These are phyloP conservation scores for Pisolithus marmoratus DNA, from an alignment of 768 basidiomycete species.

Conservation along the genomic window DNA sequence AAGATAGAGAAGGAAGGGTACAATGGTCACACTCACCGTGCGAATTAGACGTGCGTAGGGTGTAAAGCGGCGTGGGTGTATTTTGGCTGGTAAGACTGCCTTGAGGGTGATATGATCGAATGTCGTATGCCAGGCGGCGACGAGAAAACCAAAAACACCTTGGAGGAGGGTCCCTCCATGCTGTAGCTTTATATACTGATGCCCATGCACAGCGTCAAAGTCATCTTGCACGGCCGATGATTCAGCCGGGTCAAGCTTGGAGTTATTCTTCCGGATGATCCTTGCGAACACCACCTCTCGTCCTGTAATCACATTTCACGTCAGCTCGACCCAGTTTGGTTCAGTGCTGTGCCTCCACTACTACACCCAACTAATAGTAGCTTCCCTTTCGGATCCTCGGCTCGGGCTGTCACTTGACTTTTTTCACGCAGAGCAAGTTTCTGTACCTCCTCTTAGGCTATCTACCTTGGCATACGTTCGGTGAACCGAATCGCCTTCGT, in stretches of 20 bases:
- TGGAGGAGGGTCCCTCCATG: neutral
- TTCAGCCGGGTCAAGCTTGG: neutral
- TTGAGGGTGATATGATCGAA: neutral
- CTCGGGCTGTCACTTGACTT: neutral
- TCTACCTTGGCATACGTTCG: too few species aligned
- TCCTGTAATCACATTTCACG: neutral
- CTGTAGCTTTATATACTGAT: neutral
- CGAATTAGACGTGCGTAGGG: neutral
- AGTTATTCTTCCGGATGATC: neutral
- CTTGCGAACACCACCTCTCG: neutral
- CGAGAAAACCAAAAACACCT: neutral
- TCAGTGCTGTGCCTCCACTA: neutral
- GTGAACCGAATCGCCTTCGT: too few species aligned
- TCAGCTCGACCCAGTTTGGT: neutral
- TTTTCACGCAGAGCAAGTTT: neutral
- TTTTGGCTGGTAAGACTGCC: neutral
- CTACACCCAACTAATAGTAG: too few species aligned
- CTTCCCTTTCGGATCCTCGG: too few species aligned
- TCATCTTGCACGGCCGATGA: neutral
- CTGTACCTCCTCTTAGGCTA: too few species aligned
- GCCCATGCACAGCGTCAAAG: neutral
- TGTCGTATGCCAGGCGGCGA: neutral
- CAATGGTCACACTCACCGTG: neutral
- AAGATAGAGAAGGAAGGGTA: neutral
- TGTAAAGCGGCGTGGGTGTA: neutral